These are phyloP conservation scores for Penicillium steckii DNA, from an alignment of 495 filamentous ascomycete genomes.

Conservation along the genomic window DNA sequence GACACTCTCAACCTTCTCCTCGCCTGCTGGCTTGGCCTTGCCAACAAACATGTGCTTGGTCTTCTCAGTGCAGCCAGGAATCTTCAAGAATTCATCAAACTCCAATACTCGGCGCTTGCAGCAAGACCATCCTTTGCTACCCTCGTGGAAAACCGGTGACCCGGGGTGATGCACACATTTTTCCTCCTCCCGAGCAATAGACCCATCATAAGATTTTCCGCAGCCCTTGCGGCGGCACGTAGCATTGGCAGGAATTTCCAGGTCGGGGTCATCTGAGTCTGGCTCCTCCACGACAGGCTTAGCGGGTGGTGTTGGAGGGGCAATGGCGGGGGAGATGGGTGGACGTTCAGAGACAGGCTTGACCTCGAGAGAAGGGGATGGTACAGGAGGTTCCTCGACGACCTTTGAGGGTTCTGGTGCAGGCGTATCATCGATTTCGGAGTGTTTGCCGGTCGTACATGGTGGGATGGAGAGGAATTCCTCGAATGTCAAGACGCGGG, in stretches of 20 bases:
- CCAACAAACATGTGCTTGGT: conserved; percentile 83
- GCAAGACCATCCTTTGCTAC: conserved; percentile 94
- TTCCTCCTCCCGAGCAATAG: conserved; percentile 63
- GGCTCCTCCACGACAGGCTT: conserved; percentile 72
- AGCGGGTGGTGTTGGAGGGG: conserved; percentile 55
- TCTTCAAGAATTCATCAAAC: conserved; percentile 97
- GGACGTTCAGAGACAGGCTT: conserved; percentile 29
- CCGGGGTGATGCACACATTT: conserved; percentile 85
- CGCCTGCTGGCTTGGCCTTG: conserved; percentile 60
- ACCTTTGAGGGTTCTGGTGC: conserved; percentile 49
- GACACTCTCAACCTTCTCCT: conserved; percentile 62
- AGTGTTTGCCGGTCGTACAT: conserved; percentile 93
- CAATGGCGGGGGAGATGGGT: conserved; percentile 46
- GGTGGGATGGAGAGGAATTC: conserved; percentile 94
- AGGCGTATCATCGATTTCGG: conserved; percentile 75
- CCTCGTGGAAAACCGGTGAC: conserved; percentile 90
- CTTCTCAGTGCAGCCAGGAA: conserved; percentile 84
- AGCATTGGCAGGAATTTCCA: conserved; percentile 67
- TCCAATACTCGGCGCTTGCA: conserved; percentile 94
- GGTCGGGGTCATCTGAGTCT: conserved; percentile 78
- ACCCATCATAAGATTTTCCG: conserved; percentile 59
- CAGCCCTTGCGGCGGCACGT: conserved; percentile 79
- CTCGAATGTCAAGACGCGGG: conserved; percentile 95
- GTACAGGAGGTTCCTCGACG: conserved; percentile 30
- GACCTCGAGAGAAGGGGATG: conserved; percentile 19